Evolutionary conservation across 2,329 filamentous ascomycete species (phyloP), one percentile per base, ranked within the genome.

Genomic region (Aspergillus chevalieri): DNA sequence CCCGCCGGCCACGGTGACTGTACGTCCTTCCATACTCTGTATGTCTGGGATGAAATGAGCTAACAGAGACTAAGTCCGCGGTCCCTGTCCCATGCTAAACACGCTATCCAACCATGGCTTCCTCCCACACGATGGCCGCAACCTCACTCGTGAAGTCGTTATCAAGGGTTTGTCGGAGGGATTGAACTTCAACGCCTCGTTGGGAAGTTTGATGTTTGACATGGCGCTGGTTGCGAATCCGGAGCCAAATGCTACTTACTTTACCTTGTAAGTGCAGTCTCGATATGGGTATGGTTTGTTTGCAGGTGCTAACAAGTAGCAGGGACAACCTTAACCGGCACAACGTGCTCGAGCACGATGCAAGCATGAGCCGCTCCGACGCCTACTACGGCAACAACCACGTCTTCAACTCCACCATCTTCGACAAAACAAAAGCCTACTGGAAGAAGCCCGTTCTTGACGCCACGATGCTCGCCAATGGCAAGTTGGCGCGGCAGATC

Each of bases 31-130:
- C 42, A 44, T 44, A 3, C 21, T n/a, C 8, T 10, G 22, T 15
- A 19, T 15, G 21, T 6, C 42, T 26, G 14, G 24, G 8, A 28
- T n/a, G 24, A 24, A 26, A 6, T 26, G 24, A 10, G 24, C 26
- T 30, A 30, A 30, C 26, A 30, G 26, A 22, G 6, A 3, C 12
- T n/a, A 59, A 59, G 57, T 48, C 38, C 55, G 57, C 15, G 53
- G 69, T 0, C 75, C 76, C 21, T 79, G 76, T 50, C 76, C 77
- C 1, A 76, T 77, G 69, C 63, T 79, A 49, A 80, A 79, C 57
- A 71, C 76, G 0, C 62, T 79, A n/a, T 72, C 75, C 4, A 79
- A 79, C 56, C 73, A 79, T 51, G 72, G 71, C 12, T 76, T 73
- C 48, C 67, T 79, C 1, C 75, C 73, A 3, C 76, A 68, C 44